These are phyloP conservation scores for Suillus sp. DNA, from an alignment of 768 basidiomycete genomes.

Conservation along the genomic window DNA sequence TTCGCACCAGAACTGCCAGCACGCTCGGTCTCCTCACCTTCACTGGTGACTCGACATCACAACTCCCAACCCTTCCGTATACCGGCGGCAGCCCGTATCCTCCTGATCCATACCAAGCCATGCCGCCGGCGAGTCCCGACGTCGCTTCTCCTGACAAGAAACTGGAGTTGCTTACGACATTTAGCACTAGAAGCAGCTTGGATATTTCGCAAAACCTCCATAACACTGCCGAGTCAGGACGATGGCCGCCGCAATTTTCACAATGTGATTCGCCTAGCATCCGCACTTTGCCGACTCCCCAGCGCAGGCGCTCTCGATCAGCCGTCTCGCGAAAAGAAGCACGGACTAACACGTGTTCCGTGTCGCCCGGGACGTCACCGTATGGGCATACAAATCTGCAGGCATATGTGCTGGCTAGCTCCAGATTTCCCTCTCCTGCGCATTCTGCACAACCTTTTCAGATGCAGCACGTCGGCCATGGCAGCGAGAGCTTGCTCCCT, in stretches of 20 bases:
- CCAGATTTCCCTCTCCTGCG: slow-evolving; percentile 30
- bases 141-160: slow-evolving; percentile 11
- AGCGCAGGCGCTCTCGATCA: slow-evolving; percentile 37
- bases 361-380: slow-evolving; percentile 31
- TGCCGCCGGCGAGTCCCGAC: slow-evolving; percentile 10
- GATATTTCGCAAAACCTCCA: slow-evolving; percentile 21
- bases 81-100: slow-evolving; percentile 34
- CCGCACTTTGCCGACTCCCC: slow-evolving; percentile 24
- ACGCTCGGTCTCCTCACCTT: slow-evolving; percentile 38
- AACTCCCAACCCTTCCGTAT: slow-evolving; percentile 34
- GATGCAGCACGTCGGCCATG: slow-evolving; percentile 28
- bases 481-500: slow-evolving; percentile 31
- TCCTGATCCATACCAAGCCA: slow-evolving; percentile 34
- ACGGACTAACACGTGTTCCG: slow-evolving; percentile 22
- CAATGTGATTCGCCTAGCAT: slow-evolving; percentile 16
- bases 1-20: slow-evolving; percentile 59
- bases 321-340: slow-evolving; percentile 37
- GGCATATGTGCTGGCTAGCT: slow-evolving; percentile 26
- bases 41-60: slow-evolving; percentile 31
- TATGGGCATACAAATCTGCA: slow-evolving; percentile 34
- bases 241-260: slow-evolving; percentile 15
- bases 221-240: slow-evolving; percentile 16
- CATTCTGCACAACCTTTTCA: slow-evolving; percentile 30
- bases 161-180: slow-evolving; percentile 20
- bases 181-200: slow-evolving; percentile 26